phyloP scores from a whole-genome alignment of 371 early-diverging fungal genomes.

The Capillidium rhysosporum region DNA sequence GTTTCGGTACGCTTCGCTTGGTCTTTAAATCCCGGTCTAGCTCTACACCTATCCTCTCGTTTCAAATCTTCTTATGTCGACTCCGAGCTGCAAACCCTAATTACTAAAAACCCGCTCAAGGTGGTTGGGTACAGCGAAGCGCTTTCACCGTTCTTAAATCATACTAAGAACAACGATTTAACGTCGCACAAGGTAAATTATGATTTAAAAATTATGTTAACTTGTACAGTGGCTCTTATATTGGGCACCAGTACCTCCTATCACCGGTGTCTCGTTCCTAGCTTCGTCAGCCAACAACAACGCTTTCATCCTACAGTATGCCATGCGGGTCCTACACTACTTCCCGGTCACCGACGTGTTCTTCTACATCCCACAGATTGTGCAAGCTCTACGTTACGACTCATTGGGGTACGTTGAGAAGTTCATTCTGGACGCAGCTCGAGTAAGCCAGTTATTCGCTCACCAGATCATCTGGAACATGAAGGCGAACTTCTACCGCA shows the following conservation, averaged over 20 bases:
- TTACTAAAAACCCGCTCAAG: constrained; percentile 38
- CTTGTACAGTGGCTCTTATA: constrained; percentile 41
- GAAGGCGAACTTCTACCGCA: constrained; percentile 93
- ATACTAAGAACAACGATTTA: background rate
- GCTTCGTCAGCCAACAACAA: constrained; percentile 41
- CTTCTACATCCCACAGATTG: constrained; percentile 97
- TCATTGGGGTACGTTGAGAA: constrained; percentile 71
- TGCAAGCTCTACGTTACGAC: constrained; percentile 91
- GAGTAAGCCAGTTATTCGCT: constrained; percentile 84
- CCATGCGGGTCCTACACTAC: constrained; percentile 72
- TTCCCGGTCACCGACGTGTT: constrained; percentile 85
- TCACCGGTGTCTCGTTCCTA: constrained; percentile 66
- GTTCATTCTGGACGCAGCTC: constrained; percentile 81
- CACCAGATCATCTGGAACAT: constrained; percentile 99
- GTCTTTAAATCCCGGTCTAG: constrained; percentile 53
- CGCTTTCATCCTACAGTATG: constrained; percentile 82
- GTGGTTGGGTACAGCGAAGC: constrained; percentile 58
- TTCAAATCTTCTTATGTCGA: constrained; percentile 47
- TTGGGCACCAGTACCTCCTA: constrained; percentile 86
- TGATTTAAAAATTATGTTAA: background rate
- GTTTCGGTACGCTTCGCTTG: constrained; percentile 58
- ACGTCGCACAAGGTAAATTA: background rate
- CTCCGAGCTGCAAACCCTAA: constrained; percentile 39
- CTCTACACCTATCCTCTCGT: constrained; percentile 50
- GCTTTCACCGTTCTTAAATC: constrained; percentile 10